Evolutionary conservation across 352 stramenopile genomes (phyloP), one percentile per base, ranked within the genome.

Genomic region (Phytophthora sansomeana): DNA sequence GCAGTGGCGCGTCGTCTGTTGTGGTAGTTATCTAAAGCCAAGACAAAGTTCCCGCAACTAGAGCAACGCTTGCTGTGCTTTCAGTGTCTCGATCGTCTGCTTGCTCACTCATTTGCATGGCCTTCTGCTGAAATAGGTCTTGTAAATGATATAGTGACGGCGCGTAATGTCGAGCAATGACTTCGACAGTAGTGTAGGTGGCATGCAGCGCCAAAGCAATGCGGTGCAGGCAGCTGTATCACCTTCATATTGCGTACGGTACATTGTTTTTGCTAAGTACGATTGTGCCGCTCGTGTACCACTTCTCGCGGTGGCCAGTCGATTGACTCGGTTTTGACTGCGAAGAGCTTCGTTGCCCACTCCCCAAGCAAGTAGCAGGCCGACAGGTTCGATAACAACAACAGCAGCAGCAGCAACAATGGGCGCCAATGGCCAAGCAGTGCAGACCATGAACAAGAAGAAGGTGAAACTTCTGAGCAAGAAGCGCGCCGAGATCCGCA

Each of bases 391-490:
- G 7, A 30, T 17, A 24, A n/a, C 19, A 58, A n/a, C 39, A 51
- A 16, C 29, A 59, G 17, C 26, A 58, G 10, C 39, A 66, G 6
- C 39, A 19, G 26, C 16, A 54, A 52, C 57, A 38, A 86, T 86
- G 71, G 80, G 70, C 28, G 69, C 67, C 47, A 89, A 87, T 66
- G 74, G 77, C 6, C 79, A 90, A 57, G 84, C 87, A 72, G 81
- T 87, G 56, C 85, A 88, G 63, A 78, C 74, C 5, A 88, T 87
- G 71, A 96, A 96, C 83, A 91, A 91, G 72, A 93, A 85, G 78
- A 96, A 96, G 78, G 72, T 93, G 33, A 96, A 96, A 67, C 74
- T 96, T 33, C 78, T 86, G 39, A 87, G 78, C 71, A 96, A 94
- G 79, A 96, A 96, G 76, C 85, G 88, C 53, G 72, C 76, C 6